Base-by-base conservation (phyloP, 1,284 basidiomycete species). In the Vanrija pseudolonga region DNA sequence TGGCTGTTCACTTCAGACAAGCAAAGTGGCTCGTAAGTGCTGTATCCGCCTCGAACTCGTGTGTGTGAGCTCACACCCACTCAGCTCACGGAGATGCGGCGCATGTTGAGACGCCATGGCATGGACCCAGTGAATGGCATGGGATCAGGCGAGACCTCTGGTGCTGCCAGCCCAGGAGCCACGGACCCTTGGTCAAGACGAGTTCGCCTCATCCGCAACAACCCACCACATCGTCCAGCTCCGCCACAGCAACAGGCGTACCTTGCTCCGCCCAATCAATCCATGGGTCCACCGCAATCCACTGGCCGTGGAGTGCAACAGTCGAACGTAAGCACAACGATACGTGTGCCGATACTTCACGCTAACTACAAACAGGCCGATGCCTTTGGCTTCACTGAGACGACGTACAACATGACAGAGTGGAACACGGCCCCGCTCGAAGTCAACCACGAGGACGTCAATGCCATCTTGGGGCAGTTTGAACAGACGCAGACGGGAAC, bases 31-130 rank as follows among this genome's bases (percentile, higher is more conserved):
- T 59, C 2, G 57, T 59, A 15, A 36, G 57, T 55, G 18, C 19
- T 17, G 50, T 32, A 9, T n/a, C 19, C 32, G 6, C 4, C 17
- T 19, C 4, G 22, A 23, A 19, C 18, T 32, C 38, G 22, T 12
- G n/a, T n/a, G 19, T 3, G 4, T 3, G 12, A n/a, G 17, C 44
- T 53, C 15, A 53, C 43, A 5, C 17, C 3, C 12, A 11, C 32
- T 4, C 23, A 62, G 60, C 53, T 57, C n/a, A 45, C 47, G 12
- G 61, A 62, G 38, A 57, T 46, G n/a, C 58, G 53, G 18, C 37
- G 46, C 8, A 57, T 62, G 49, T 45, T 62, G 6, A 51, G 49
- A 11, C 55, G 61, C 7, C 61, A 62, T 22, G 56, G 56, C 15
- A 45, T 62, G 7, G 58, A 60, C 38, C 46, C 47, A 14, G 44